Evolutionary conservation across 2,329 filamentous ascomycete genomes (phyloP).

Genomic region (Stemphylium beticola): DNA sequence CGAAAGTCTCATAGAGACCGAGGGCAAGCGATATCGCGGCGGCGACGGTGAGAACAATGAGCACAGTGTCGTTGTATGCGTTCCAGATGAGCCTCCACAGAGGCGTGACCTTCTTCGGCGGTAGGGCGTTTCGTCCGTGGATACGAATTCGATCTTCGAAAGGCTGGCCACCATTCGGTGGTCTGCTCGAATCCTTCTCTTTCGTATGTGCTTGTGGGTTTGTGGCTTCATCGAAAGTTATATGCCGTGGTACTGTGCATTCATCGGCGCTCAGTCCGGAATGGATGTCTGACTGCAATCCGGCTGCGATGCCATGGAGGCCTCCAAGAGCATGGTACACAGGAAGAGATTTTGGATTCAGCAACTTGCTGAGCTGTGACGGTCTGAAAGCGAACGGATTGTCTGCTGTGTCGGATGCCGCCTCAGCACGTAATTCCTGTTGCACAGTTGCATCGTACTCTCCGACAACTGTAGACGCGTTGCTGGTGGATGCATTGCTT

Average conservation of each 20-base stretch:
- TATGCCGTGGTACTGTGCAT: slow-evolving; percentile 51
- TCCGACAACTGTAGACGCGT: slow-evolving; percentile 26
- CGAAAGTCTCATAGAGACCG: slow-evolving; percentile 71
- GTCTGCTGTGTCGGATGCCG: slow-evolving; percentile 33
- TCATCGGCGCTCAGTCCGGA: slow-evolving; percentile 61
- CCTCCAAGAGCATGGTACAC: slow-evolving; percentile 62
- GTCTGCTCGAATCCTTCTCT: slow-evolving; percentile 22
- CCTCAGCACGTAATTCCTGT: slow-evolving; percentile 40
- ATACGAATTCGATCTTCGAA: slow-evolving; percentile 66
- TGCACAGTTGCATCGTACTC: slow-evolving; percentile 39
- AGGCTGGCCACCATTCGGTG: slow-evolving; percentile 27
- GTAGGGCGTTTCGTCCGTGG: slow-evolving; percentile 67
- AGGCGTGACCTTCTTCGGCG: slow-evolving; percentile 67
- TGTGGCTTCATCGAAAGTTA: slow-evolving; percentile 60
- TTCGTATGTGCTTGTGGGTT: slow-evolving; percentile 36
- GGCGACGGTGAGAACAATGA: slow-evolving; percentile 72
- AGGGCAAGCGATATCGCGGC: slow-evolving; percentile 72
- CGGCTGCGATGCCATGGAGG: slow-evolving; percentile 58
- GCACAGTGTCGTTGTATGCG: slow-evolving; percentile 75
- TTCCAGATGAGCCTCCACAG: slow-evolving; percentile 69
- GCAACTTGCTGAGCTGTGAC: slow-evolving; percentile 60
- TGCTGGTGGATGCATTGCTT: slow-evolving; percentile 29
- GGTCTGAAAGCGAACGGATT: slow-evolving; percentile 63
- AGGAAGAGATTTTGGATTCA: slow-evolving; percentile 58
- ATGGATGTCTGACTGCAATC: slow-evolving; percentile 57